Conservation (phyloP, 495 filamentous ascomycete species). For the Aspergillus homomorphus region DNA sequence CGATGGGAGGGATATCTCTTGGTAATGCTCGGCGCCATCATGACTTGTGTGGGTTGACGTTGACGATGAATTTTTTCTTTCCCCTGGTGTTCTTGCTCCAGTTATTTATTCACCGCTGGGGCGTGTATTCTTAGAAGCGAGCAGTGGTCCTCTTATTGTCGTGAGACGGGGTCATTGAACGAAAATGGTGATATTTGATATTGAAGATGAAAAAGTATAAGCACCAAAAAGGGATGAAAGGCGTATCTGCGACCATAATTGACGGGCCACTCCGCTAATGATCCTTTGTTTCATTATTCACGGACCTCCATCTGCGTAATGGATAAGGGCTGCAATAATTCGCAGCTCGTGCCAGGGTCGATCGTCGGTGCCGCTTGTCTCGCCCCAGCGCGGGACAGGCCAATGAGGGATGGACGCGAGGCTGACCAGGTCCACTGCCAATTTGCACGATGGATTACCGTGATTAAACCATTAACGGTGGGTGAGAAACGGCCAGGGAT, state of each 20-base stretch:
- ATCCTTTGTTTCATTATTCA: background rate
- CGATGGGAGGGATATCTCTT: conserved; percentile 25
- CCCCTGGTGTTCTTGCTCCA: conserved; percentile 10
- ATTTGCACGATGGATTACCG: background rate
- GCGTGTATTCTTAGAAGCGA: conserved; percentile 17
- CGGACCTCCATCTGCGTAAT: background rate
- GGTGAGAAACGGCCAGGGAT: background rate
- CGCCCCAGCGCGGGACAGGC: background rate
- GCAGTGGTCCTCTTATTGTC: conserved; percentile 3
- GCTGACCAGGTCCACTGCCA: background rate
- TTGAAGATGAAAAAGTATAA: background rate
- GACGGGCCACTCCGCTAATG: background rate
- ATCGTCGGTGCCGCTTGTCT: background rate
- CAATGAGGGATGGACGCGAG: background rate
- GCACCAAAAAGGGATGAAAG: background rate
- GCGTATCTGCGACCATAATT: background rate
- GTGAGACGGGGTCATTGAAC: conserved; percentile 1
- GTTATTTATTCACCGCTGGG: conserved; percentile 7
- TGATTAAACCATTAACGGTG: background rate
- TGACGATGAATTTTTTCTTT: conserved; percentile 8
- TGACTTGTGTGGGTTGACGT: conserved; percentile 22
- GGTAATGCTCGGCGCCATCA: conserved; percentile 39
- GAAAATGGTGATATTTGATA: conserved; percentile 9
- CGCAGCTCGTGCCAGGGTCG: background rate
- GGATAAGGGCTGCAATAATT: background rate